Evolutionary conservation across 495 filamentous ascomycete genomes (phyloP).

Genomic region (Lasiosphaeria hispida): DNA sequence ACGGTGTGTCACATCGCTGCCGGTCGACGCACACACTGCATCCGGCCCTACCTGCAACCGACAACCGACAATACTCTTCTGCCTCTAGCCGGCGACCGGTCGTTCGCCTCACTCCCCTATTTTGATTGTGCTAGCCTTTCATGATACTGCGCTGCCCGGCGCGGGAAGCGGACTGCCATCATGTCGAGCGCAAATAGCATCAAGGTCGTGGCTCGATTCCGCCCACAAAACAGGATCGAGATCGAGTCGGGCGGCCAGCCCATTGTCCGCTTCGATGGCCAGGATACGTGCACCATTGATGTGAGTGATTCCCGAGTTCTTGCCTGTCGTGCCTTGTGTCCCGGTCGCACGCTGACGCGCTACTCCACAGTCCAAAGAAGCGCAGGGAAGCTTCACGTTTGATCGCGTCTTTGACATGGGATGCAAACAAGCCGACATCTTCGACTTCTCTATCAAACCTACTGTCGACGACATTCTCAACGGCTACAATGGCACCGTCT

Average conservation of each 20-base stretch:
- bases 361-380: constrained; percentile 69
- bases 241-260: constrained; percentile 84
- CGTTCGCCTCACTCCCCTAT: constrained; percentile 3
- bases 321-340: background rate
- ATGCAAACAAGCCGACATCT: constrained; percentile 83
- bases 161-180: constrained; percentile 35
- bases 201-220: constrained; percentile 93
- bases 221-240: constrained; percentile 93
- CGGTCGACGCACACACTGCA: background rate
- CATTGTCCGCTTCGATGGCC: constrained; percentile 82
- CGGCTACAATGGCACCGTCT: constrained; percentile 98
- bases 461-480: constrained; percentile 98
- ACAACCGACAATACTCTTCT: background rate
- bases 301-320: constrained; percentile 52
- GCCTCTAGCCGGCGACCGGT: background rate
- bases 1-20: constrained; percentile 3
- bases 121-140: constrained; percentile 19
- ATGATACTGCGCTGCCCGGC: constrained; percentile 38
- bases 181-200: constrained; percentile 58
- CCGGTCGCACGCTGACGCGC: constrained; percentile 2
- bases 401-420: constrained; percentile 95
- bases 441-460: constrained; percentile 92
- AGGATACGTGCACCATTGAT: constrained; percentile 83
- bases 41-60: background rate
- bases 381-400: constrained; percentile 85